Conservation (phyloP, 805 yeast species). For the Cyberlindnera galapagoensis region DNA sequence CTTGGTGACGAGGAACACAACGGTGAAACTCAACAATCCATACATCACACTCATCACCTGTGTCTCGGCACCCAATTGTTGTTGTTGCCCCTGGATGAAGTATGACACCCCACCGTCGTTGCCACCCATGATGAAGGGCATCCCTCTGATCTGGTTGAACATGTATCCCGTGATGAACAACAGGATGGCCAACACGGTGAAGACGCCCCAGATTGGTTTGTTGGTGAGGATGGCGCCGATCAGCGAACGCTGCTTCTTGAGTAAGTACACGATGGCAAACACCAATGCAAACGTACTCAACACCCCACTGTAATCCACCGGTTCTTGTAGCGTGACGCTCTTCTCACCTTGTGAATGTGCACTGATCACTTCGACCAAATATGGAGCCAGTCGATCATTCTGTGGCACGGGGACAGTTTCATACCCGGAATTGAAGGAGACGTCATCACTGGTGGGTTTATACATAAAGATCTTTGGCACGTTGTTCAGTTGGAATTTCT, state of each 20-base stretch:
- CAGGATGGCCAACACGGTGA: conserved; percentile 55
- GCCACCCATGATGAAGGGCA: conserved; percentile 44
- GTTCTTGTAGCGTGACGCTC: conserved; percentile 26
- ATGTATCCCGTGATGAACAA: conserved; percentile 84
- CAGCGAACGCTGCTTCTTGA: conserved; percentile 27
- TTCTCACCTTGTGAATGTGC: conserved; percentile 18
- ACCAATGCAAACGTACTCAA: conserved; percentile 28
- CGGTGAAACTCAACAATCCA: conserved; percentile 55
- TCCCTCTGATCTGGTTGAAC: conserved; percentile 80
- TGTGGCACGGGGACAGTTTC: conserved; percentile 28
- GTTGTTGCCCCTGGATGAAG: conserved; percentile 56
- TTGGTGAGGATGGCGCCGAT: conserved; percentile 38
- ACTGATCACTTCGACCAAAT: conserved; percentile 24
- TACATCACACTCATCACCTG: conserved; percentile 74
- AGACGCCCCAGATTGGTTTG: conserved; percentile 66
- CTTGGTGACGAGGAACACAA: conserved; percentile 52
- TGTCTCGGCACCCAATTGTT: conserved; percentile 83
- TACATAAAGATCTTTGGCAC: conserved; percentile 75
- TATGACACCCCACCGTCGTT: conserved; percentile 34
- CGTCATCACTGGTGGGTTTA: conserved; percentile 44
- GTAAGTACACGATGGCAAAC: conserved; percentile 24
- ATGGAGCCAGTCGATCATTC: conserved; percentile 25
- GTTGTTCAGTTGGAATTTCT: conserved; percentile 44
- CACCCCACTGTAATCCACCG: conserved; percentile 32
- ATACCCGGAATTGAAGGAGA: conserved; percentile 25